Evolutionary conservation across 176 grass and related monocot species (phyloP).

Genomic region (Oropetium thomaeum): DNA sequence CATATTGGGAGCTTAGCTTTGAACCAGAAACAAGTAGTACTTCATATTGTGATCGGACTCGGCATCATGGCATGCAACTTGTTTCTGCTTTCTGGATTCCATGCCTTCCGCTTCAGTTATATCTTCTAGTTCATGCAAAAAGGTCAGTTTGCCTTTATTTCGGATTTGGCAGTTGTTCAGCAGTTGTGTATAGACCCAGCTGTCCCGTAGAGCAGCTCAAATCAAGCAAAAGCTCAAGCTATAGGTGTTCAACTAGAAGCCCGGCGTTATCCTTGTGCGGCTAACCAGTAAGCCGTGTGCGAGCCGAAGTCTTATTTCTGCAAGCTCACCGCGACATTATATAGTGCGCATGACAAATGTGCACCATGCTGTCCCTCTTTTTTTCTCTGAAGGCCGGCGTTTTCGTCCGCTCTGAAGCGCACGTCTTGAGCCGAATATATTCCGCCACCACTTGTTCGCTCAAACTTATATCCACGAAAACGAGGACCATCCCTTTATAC

Average conservation of each 20-base stretch:
- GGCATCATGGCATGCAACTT: too few relatives aligned
- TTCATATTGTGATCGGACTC: slow-evolving; percentile 11
- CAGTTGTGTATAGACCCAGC: neutral
- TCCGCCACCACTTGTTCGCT: slow-evolving; percentile 42
- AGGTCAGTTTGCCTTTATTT: neutral
- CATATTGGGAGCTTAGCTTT: too few relatives aligned
- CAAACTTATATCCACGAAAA: slow-evolving; percentile 42
- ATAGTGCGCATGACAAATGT: slow-evolving; percentile 21
- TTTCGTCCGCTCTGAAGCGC: slow-evolving; percentile 3
- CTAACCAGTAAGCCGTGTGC: neutral
- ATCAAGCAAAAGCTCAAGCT: too few relatives aligned
- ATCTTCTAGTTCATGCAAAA: too few relatives aligned
- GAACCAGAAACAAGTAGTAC: too few relatives aligned
- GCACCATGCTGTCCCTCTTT: neutral
- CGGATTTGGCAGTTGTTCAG: neutral
- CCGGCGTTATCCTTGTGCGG: neutral
- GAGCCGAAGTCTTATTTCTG: neutral
- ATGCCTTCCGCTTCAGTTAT: too few relatives aligned
- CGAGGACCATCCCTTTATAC: slow-evolving; percentile 48
- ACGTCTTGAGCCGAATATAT: slow-evolving; percentile 42
- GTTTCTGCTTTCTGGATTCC: too few relatives aligned
- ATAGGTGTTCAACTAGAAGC: neutral
- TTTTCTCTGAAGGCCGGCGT: neutral
- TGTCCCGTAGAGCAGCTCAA: neutral
- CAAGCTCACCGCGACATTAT: neutral